These are phyloP conservation scores for Nemania sp. DNA, from an alignment of 2,329 filamentous ascomycete genomes.

Conservation along the genomic window DNA sequence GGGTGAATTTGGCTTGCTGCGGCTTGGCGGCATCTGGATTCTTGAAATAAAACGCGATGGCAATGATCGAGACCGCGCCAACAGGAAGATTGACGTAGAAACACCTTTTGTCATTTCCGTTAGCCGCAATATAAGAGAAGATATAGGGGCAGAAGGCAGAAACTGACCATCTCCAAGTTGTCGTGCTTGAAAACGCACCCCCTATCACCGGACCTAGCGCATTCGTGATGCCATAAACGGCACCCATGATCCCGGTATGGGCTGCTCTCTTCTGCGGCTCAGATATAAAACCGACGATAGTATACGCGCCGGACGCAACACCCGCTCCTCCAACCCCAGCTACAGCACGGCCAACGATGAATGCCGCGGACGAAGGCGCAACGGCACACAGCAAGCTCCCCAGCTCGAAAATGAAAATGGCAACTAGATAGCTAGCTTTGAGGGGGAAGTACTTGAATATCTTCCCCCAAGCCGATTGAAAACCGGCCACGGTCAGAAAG, in stretches of 20 bases:
- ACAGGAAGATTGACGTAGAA: slow-evolving; percentile 3
- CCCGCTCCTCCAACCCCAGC: slow-evolving; percentile 44
- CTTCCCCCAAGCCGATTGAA: slow-evolving; percentile 39
- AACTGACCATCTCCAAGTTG: slow-evolving; percentile 41
- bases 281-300: slow-evolving; percentile 34
- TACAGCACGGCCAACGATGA: slow-evolving; percentile 44
- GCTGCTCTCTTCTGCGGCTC: neutral
- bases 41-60: neutral
- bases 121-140: neutral
- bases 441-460: slow-evolving; percentile 43
- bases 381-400: slow-evolving; percentile 40
- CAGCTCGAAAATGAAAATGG: slow-evolving; percentile 42
- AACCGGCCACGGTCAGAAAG: slow-evolving; percentile 36
- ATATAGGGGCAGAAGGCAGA: neutral
- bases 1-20: slow-evolving; percentile 2
- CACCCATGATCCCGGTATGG: neutral
- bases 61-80: neutral
- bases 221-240: neutral
- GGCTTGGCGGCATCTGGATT: neutral
- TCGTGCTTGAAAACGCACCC: slow-evolving; percentile 35
- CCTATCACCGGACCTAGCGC: slow-evolving; percentile 3
- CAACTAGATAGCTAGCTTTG: slow-evolving; percentile 37
- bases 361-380: neutral
- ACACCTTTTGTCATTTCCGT: neutral
- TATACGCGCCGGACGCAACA: slow-evolving; percentile 40